These are phyloP conservation scores for Rhytidhysteron rufulum DNA, from an alignment of 2,329 filamentous ascomycete species.

Conservation along the genomic window DNA sequence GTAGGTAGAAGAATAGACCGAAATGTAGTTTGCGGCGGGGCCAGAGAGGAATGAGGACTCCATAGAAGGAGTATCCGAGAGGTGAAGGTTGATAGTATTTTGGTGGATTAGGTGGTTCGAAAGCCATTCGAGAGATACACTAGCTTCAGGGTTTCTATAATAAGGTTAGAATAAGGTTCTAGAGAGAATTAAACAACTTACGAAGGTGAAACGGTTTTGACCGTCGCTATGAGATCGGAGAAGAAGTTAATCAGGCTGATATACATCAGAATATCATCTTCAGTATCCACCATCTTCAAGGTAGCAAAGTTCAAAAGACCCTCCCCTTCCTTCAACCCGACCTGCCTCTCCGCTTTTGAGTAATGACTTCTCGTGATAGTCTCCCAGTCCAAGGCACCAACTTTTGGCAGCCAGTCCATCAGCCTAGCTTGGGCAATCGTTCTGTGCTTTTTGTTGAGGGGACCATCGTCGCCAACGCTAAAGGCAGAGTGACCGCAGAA, in stretches of 20 bases:
- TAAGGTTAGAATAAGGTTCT: constrained; percentile 4
- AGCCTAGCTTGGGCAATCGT: constrained; percentile 60
- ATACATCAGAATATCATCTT: constrained; percentile 57
- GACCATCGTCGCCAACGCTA: constrained; percentile 25
- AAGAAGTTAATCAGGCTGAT: constrained; percentile 58
- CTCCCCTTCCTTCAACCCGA: constrained; percentile 24
- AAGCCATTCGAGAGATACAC: constrained; percentile 51
- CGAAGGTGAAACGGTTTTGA: constrained; percentile 28
- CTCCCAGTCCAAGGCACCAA: constrained; percentile 53
- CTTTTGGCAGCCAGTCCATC: constrained; percentile 54
- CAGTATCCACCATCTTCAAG: constrained; percentile 53
- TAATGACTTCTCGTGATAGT: constrained; percentile 50
- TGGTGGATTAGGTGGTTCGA: constrained; percentile 49
- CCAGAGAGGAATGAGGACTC: constrained; percentile 53
- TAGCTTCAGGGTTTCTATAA: constrained; percentile 32
- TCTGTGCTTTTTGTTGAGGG: constrained; percentile 49
- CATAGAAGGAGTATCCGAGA: constrained; percentile 46
- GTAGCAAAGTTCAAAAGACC: constrained; percentile 55
- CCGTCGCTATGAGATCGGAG: constrained; percentile 48
- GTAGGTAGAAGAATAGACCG: constrained; percentile 53
- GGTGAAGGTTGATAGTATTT: constrained; percentile 48
- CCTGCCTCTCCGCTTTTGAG: constrained; percentile 48
- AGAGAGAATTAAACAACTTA: constrained; percentile 10
- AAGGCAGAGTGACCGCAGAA: constrained; percentile 46
- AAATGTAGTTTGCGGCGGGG: constrained; percentile 55